A percentile compares a stretch with the other conserved stretches of the same genome.
Conservation (phyloP, 495 filamentous ascomycete species). For the Oleoguttula mirabilis region DNA sequence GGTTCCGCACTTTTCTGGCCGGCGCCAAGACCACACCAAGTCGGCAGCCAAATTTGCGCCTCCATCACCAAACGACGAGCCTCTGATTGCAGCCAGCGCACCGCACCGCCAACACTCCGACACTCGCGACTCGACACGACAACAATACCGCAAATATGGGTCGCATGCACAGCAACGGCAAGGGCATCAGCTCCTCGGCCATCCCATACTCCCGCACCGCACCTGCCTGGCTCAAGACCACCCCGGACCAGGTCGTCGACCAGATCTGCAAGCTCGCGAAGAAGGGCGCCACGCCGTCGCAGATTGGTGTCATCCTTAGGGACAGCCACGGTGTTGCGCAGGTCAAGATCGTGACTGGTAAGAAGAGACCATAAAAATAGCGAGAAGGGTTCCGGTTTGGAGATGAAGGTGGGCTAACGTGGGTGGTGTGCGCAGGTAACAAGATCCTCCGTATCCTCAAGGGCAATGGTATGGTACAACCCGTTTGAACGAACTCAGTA, state of each 20-base stretch:
- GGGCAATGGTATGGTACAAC: conserved; percentile 60
- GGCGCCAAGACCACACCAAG: too few species aligned
- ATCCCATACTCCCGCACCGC: conserved; percentile 90
- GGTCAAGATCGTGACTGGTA: conserved; percentile 94
- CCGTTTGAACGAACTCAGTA: conserved; percentile 15
- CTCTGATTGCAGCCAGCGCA: too few species aligned
- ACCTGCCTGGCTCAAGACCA: conserved; percentile 88
- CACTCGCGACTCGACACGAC: too few species aligned
- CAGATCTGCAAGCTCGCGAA: conserved; percentile 98
- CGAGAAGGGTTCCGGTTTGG: background rate
- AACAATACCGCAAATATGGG: conserved; percentile 64
- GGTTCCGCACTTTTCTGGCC: too few species aligned
- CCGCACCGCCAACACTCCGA: too few species aligned
- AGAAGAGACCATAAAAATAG: conserved; percentile 23
- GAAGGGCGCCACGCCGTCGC: conserved; percentile 92
- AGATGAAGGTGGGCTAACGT: background rate
- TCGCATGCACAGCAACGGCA: conserved; percentile 98
- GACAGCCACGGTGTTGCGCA: conserved; percentile 95
- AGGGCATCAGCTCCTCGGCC: conserved; percentile 90
- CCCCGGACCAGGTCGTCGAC: conserved; percentile 80
- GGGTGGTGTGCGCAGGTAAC: conserved; percentile 59
- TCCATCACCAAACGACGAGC: too few species aligned
- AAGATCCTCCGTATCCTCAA: conserved; percentile 99
- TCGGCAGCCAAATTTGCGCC: too few species aligned
- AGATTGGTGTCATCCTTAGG: conserved; percentile 96